Evolutionary conservation across 495 filamentous ascomycete species (phyloP).

Genomic region (Talaromyces ruber): DNA sequence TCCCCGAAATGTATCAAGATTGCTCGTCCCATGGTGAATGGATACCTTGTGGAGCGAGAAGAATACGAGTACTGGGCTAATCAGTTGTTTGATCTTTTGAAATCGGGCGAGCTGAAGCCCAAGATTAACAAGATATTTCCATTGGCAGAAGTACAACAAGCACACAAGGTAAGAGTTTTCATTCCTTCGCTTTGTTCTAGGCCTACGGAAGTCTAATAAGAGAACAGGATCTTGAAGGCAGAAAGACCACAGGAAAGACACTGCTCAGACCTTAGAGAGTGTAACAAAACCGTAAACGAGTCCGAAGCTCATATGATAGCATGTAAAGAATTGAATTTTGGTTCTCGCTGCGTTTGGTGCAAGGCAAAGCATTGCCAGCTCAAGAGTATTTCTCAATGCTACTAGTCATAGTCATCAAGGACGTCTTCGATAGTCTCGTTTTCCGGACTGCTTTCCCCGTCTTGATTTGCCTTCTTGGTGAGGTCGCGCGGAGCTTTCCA

Average conservation of each 20-base stretch:
- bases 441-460: background rate
- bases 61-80: slow-evolving; percentile 64
- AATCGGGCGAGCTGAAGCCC: slow-evolving; percentile 58
- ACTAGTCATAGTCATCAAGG: background rate
- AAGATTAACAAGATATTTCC: slow-evolving; percentile 76
- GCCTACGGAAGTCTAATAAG: background rate
- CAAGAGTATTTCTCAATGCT: background rate
- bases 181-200: background rate
- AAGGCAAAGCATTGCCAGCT: background rate
- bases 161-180: slow-evolving; percentile 47
- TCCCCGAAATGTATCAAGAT: slow-evolving; percentile 74
- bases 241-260: slow-evolving; percentile 76
- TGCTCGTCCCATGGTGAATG: slow-evolving; percentile 63
- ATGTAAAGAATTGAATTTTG: background rate
- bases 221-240: slow-evolving; percentile 63
- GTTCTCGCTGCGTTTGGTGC: background rate
- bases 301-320: background rate
- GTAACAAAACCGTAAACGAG: background rate
- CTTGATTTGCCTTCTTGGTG: slow-evolving; percentile 8
- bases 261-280: slow-evolving; percentile 25
- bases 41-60: slow-evolving; percentile 66
- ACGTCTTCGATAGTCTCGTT: background rate
- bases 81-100: slow-evolving; percentile 67
- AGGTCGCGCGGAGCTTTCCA: slow-evolving; percentile 49
- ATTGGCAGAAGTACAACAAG: slow-evolving; percentile 64